phyloP scores from a whole-genome alignment of 2,329 filamentous ascomycete species.

The Paecilomyces formosus region DNA sequence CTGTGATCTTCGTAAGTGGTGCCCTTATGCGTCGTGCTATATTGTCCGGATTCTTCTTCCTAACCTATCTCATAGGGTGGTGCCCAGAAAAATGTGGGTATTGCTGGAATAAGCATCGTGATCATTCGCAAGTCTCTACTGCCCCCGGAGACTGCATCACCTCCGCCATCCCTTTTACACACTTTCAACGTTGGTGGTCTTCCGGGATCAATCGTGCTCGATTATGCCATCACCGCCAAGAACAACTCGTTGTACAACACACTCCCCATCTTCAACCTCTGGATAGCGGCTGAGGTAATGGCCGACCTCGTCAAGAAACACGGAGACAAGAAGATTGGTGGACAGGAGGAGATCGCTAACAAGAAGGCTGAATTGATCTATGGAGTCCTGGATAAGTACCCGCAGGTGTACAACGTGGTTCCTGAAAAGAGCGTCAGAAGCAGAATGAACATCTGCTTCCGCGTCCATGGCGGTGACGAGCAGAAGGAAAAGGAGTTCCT shows the following conservation, averaged over 20 bases:
- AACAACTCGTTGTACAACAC: slow-evolving; percentile 97
- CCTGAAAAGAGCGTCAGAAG: slow-evolving; percentile 69
- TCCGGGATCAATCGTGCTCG: slow-evolving; percentile 61
- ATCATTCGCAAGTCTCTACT: slow-evolving; percentile 77
- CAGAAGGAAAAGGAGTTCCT: slow-evolving; percentile 75
- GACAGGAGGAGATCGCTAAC: slow-evolving; percentile 66
- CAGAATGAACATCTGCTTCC: slow-evolving; percentile 93
- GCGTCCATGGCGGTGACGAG: slow-evolving; percentile 59
- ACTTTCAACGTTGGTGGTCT: slow-evolving; percentile 64
- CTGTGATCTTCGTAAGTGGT: slow-evolving; percentile 66
- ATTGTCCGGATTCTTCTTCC: slow-evolving; percentile 2
- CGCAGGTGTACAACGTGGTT: slow-evolving; percentile 68
- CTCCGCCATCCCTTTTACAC: slow-evolving; percentile 62
- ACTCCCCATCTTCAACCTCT: slow-evolving; percentile 89
- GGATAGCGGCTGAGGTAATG: slow-evolving; percentile 81
- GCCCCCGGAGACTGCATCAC: slow-evolving; percentile 57
- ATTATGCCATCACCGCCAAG: slow-evolving; percentile 79
- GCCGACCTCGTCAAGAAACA: slow-evolving; percentile 61
- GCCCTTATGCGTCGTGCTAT: slow-evolving; percentile 1
- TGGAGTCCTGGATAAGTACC: slow-evolving; percentile 63
- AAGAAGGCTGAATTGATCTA: slow-evolving; percentile 76
- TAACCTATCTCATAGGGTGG: slow-evolving; percentile 44
- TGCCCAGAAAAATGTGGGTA: slow-evolving; percentile 89
- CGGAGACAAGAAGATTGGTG: slow-evolving; percentile 60
- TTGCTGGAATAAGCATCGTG: slow-evolving; percentile 76